Conservation (phyloP, 2,329 filamentous ascomycete genomes). For the Stachybotrys elegans region DNA sequence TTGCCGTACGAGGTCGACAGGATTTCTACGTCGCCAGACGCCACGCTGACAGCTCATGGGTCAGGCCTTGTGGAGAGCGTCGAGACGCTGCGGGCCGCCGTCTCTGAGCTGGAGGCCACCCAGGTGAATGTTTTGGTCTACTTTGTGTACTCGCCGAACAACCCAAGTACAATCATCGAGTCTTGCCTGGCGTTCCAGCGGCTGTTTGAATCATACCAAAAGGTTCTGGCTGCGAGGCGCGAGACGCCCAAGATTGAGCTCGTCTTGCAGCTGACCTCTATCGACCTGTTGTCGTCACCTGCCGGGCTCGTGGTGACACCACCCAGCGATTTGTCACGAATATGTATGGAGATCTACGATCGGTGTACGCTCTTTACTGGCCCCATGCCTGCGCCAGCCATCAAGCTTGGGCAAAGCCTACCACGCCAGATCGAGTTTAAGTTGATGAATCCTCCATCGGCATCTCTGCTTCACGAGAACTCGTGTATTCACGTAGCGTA, state of each 20-base stretch:
- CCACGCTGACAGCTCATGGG: slow-evolving; percentile 34
- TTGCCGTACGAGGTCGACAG: slow-evolving; percentile 46
- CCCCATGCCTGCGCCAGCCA: slow-evolving; percentile 60
- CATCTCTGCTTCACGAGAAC: slow-evolving; percentile 71
- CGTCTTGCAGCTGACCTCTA: slow-evolving; percentile 72
- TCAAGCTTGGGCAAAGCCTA: slow-evolving; percentile 65
- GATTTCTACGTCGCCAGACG: slow-evolving; percentile 34
- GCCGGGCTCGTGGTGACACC: slow-evolving; percentile 58
- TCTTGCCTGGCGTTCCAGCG: slow-evolving; percentile 70
- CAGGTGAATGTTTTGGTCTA: slow-evolving; percentile 68
- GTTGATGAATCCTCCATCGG: slow-evolving; percentile 60
- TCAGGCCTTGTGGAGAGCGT: slow-evolving; percentile 44
- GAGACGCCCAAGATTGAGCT: slow-evolving; percentile 53
- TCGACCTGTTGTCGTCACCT: slow-evolving; percentile 60
- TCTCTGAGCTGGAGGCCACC: slow-evolving; percentile 35
- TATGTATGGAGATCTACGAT: slow-evolving; percentile 74
- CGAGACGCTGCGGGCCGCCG: slow-evolving; percentile 40
- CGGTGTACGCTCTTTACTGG: slow-evolving; percentile 59
- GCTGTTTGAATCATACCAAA: slow-evolving; percentile 57
- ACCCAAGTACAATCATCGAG: slow-evolving; percentile 58
- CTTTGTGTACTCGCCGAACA: slow-evolving; percentile 65
- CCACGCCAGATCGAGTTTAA: slow-evolving; percentile 74
- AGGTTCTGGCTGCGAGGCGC: slow-evolving; percentile 35
- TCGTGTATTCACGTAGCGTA: slow-evolving; percentile 79
- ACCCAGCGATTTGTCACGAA: slow-evolving; percentile 51